Evolutionary conservation across 2,329 filamentous ascomycete genomes (phyloP), one percentile per base, ranked within the genome.

Genomic region (Mycogone perniciosa): DNA sequence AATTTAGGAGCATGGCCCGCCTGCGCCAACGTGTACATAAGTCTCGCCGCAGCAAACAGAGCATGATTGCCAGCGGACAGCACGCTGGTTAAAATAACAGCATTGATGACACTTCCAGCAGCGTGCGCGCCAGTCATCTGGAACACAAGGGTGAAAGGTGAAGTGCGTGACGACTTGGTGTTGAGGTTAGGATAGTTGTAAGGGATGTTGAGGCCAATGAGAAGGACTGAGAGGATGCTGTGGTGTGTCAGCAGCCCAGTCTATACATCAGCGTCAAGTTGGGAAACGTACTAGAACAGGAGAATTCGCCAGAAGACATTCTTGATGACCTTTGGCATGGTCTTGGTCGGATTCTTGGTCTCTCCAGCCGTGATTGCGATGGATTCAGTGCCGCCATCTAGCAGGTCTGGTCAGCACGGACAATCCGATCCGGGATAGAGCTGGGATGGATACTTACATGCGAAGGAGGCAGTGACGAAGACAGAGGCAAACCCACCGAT

Each of bases 341-440:
- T 84, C 55, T 74, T 75, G 13, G 77, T 73, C 0, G 83, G 82
- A 56, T 85, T 74, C 57, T 77, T 80, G 2, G 82, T 85, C 63
- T 86, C 82, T 40, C 82, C 82, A 1, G 82, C 82, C 0, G 82
- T 84, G 51, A 85, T 81, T 46, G 80, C 81, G 44, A 85, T 83
- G 33, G 76, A 80, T 63, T 85, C 82, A 2, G 80, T 84, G 47
- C 81, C 82, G 33, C 66, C 65, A 33, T 67, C 65, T 68, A 7
- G 4, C 4, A 10, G 6, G 31, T 40, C 31, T 27, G 13, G 26
- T 34, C 11, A 29, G 31, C 9, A 26, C 8, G 37, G 9, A 7
- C 50, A 44, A 8, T 27, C 4, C 13, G 6, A 29, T n/a, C 7
- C n/a, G 6, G 7, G 20, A 6, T 1, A 9, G 1, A 11, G 2